Percentiles rank a stretch among this genome's conserved stretches.
phyloP scores from a whole-genome alignment of 495 filamentous ascomycete genomes.

The Penicillium paradoxum region DNA sequence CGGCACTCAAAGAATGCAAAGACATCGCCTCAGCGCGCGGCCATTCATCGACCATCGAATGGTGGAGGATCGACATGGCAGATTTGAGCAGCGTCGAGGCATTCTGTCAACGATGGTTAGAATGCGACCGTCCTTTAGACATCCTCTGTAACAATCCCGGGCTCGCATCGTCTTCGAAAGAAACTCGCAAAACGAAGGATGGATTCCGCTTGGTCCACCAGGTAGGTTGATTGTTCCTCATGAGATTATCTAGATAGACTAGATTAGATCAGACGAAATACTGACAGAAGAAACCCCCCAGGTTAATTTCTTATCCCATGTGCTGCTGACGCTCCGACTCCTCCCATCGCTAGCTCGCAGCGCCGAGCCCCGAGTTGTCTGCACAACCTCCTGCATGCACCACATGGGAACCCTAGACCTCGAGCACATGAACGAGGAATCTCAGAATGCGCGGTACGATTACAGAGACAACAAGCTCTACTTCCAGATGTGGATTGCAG shows the following conservation, averaged over 20 bases:
- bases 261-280: not conserved
- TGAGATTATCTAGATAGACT: not conserved
- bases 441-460: not conserved
- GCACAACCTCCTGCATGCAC: constrained; percentile 24
- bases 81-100: constrained; percentile 39
- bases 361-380: constrained; percentile 19
- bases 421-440: constrained; percentile 7
- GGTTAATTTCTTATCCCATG: constrained; percentile 25
- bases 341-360: constrained; percentile 18
- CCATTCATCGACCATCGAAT: constrained; percentile 34
- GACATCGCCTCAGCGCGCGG: constrained; percentile 8
- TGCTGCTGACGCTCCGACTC: constrained; percentile 19
- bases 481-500: constrained; percentile 22
- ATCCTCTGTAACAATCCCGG: constrained; percentile 29
- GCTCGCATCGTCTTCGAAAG: not conserved
- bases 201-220: constrained; percentile 25
- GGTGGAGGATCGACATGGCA: constrained; percentile 49
- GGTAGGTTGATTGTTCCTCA: not conserved
- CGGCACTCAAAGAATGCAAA: constrained; percentile 15
- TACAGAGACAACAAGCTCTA: constrained; percentile 26
- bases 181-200: constrained; percentile 14
- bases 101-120: constrained; percentile 32
- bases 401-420: constrained; percentile 14
- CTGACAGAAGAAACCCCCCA: not conserved
- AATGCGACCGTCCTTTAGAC: constrained; percentile 11